phyloP scores from a whole-genome alignment of 75 land plant genomes.

The Azolla pinnata region DNA sequence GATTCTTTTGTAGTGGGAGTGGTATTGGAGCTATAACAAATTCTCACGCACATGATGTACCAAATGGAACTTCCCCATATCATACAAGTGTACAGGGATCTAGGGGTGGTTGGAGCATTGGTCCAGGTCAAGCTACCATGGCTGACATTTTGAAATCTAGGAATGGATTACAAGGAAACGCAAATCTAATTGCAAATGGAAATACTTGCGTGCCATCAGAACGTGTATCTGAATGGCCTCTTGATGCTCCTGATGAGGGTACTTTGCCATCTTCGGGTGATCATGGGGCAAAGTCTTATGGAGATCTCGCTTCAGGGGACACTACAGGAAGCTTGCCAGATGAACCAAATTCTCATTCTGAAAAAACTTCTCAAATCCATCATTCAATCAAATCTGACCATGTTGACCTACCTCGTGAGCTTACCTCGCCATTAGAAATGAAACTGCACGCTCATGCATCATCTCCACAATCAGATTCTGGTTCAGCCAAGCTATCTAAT shows the following conservation, averaged over 20 bases:
- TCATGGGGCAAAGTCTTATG: not conserved
- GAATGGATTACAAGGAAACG: not conserved
- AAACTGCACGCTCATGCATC: not conserved
- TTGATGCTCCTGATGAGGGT: not conserved
- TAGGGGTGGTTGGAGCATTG: constrained; percentile 37
- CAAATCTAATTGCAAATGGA: not conserved
- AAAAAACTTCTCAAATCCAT: not conserved
- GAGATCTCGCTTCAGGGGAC: not conserved
- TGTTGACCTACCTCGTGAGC: no score
- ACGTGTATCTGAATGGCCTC: not conserved
- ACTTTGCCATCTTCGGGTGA: not conserved
- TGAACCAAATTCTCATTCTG: not conserved
- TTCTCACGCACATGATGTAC: no score
- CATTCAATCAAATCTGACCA: not conserved
- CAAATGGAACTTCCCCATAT: constrained; percentile 22
- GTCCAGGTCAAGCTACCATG: constrained; percentile 62
- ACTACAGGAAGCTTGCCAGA: not conserved
- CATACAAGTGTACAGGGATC: constrained; percentile 32
- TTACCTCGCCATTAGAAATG: no score
- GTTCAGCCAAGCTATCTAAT: not conserved
- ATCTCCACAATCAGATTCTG: not conserved
- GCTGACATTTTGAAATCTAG: constrained; percentile 62
- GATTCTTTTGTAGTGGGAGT: no score
- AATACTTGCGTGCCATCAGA: no score
- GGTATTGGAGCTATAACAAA: no score